These are phyloP conservation scores for Lichtheimia corymbifera DNA, from an alignment of 371 early-diverging fungal genomes.

Conservation along the genomic window DNA sequence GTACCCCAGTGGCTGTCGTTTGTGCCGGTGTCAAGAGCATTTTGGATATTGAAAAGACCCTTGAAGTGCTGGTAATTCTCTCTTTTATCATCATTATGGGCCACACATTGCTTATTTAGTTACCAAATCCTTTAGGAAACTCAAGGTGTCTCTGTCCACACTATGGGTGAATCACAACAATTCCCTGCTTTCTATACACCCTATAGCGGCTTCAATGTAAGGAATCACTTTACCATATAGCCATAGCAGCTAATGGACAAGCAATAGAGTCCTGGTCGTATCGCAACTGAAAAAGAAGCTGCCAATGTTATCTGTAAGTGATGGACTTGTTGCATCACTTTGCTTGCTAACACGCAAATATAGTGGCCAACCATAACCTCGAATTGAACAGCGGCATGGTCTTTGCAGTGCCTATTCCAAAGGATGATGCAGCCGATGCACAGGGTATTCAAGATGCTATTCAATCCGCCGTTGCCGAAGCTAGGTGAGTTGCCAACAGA, in stretches of 20 bases:
- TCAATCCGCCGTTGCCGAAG: constrained; percentile 68
- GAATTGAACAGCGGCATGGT: constrained; percentile 80
- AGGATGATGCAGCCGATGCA: constrained; percentile 64
- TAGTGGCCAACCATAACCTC: constrained; percentile 68
- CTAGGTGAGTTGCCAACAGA: constrained; percentile 34
- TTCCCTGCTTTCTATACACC: constrained; percentile 94
- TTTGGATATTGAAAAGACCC: constrained; percentile 85
- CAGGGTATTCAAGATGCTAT: constrained; percentile 70
- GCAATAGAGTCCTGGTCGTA: constrained; percentile 60
- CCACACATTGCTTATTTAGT: background rate
- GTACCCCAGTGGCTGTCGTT: constrained; percentile 90
- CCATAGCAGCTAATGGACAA: background rate
- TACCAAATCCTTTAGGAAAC: constrained; percentile 63
- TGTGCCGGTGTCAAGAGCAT: constrained; percentile 95
- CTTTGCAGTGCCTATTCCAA: constrained; percentile 89
- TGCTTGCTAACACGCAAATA: background rate
- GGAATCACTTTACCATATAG: background rate
- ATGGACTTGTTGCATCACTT: background rate
- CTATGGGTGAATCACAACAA: constrained; percentile 59
- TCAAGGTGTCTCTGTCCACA: constrained; percentile 89
- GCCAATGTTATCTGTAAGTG: constrained; percentile 66
- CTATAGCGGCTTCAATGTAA: constrained; percentile 67
- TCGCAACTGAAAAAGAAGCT: constrained; percentile 61
- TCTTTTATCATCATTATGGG: background rate
- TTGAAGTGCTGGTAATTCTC: constrained; percentile 73